Base-by-base conservation (phyloP, 345 rosid genomes). In the Salix koriyanagi region DNA sequence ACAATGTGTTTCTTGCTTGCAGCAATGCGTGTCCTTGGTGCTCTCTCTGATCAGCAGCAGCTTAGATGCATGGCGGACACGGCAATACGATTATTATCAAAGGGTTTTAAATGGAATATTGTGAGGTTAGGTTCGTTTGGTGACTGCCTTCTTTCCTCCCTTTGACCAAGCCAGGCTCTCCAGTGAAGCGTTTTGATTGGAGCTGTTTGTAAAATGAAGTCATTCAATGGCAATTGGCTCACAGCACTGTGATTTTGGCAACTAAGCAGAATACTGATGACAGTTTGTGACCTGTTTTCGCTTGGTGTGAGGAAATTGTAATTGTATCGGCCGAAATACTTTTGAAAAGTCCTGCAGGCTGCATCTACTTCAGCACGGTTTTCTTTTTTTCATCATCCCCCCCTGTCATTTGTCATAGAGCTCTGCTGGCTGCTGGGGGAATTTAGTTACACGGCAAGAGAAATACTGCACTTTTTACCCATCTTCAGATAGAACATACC, bases 1-100 rank as follows among this genome's bases (percentile, higher is more conserved):
- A 14, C 46, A 6, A 26, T 72, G 28, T 79, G 44, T 76, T 87
- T 70, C 69, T 84, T 82, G 81, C 69, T 79, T 46, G 84, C 93
- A 96, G 99, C 99, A 96, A 90, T 96, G 98, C 65, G 99, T 96
- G 62, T 96, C 99, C 41, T 87, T 91, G 93, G 98, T 96, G 84
- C 97, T 96, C 19, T 92, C 98, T 75, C 91, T 96, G 72, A 96
- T 96, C 86, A 90, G 99, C 83, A 94, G 94, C 86, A 96, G 98
- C 86, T 83, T 96, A 87, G 99, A 96, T 89, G 99, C 99, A 26
- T 96, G 99, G 99, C 86, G 99, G 78, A 94, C 98, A 25, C 88
- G 99, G 60, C 99, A 96, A 50, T 96, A 96, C 69, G 99, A 96
- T 83, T 96, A 96, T 83, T 96, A 96, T 83, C 99, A 96, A 83